These are phyloP conservation scores for Trichoderma pleuroti DNA, from an alignment of 2,329 filamentous ascomycete species.

Conservation along the genomic window DNA sequence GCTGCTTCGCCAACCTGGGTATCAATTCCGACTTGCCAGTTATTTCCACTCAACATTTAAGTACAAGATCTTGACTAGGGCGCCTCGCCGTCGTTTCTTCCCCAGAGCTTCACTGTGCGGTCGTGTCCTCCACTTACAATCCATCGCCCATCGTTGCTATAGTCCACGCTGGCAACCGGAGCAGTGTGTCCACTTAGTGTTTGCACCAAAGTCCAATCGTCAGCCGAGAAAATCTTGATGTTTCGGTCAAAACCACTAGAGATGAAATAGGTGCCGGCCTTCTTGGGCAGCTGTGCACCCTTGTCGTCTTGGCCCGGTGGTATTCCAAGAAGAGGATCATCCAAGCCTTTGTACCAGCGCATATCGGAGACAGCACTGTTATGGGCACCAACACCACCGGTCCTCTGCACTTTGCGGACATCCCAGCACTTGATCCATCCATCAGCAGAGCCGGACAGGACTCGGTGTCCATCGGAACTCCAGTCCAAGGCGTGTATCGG, in stretches of 20 bases:
- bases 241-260: constrained; percentile 90
- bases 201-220: constrained; percentile 91
- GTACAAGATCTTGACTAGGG: constrained; percentile 32
- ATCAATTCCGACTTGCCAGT: constrained; percentile 4
- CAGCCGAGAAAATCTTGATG: constrained; percentile 91
- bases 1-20: background rate
- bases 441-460: constrained; percentile 88
- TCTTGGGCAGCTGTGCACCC: constrained; percentile 69
- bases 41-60: constrained; percentile 16
- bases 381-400: constrained; percentile 85
- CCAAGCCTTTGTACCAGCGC: constrained; percentile 86
- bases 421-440: constrained; percentile 99
- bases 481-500: constrained; percentile 93
- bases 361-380: constrained; percentile 88
- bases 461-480: constrained; percentile 85
- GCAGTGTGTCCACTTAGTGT: constrained; percentile 86
- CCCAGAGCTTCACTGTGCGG: constrained; percentile 94
- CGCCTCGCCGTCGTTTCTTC: constrained; percentile 68
- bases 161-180: constrained; percentile 86
- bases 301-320: constrained; percentile 61
- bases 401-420: constrained; percentile 78
- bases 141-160: constrained; percentile 82
- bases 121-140: constrained; percentile 94
- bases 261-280: constrained; percentile 87
- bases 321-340: constrained; percentile 64